These are phyloP conservation scores for Akebia trifoliata DNA, from an alignment of 164 flowering plant genomes.

Conservation along the genomic window DNA sequence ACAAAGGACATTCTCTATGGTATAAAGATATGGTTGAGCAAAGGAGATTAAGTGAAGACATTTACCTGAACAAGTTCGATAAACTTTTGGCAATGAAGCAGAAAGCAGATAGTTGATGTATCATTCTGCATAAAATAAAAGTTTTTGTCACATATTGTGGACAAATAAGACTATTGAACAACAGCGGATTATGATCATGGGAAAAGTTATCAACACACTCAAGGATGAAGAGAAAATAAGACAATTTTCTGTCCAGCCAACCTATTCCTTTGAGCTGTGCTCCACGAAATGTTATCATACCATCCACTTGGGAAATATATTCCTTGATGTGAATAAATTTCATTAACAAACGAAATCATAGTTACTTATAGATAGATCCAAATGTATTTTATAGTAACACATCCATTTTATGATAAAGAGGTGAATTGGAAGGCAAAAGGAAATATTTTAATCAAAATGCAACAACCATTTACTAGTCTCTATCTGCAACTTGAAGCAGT, in stretches of 20 bases:
- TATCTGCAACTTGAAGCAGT: slow-evolving; percentile 5
- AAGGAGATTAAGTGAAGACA: background rate
- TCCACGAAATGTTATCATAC: too few species aligned
- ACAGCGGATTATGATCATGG: background rate
- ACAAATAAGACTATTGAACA: background rate
- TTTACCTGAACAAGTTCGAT: slow-evolving; percentile 91
- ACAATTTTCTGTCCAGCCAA: too few species aligned
- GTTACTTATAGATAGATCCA: too few species aligned
- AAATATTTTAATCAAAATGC: background rate
- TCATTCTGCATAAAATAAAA: slow-evolving; percentile 59
- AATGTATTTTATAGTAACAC: background rate
- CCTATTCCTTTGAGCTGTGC: too few species aligned
- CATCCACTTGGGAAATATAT: too few species aligned
- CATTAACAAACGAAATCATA: too few species aligned
- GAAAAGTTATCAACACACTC: background rate
- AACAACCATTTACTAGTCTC: background rate
- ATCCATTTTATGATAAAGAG: slow-evolving; percentile 2
- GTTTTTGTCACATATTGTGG: background rate
- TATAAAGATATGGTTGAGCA: background rate
- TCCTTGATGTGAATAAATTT: too few species aligned
- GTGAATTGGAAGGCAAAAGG: background rate
- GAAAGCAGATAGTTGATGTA: slow-evolving; percentile 67
- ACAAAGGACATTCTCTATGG: background rate
- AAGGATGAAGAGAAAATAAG: background rate
- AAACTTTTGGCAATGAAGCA: slow-evolving; percentile 88